Conservation (phyloP, 192 early-diverging fungal species). For the Lunasporangiospora selenospora region DNA sequence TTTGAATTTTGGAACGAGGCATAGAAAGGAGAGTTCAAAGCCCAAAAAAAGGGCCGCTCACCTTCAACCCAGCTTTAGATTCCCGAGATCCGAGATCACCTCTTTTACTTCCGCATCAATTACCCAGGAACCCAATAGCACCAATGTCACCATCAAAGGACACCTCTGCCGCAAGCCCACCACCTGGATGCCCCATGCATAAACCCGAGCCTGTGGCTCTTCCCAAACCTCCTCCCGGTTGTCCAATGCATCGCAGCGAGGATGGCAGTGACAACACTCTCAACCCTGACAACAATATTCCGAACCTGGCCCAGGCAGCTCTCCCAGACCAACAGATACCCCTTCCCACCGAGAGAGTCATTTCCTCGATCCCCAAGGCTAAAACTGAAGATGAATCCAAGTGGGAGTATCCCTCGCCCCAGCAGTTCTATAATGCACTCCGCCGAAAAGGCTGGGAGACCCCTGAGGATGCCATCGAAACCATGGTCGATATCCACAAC, state of each 20-base stretch:
- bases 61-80: no score
- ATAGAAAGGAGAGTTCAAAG: no score
- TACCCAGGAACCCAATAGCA: neutral
- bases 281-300: conserved; percentile 95
- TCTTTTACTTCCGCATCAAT: neutral
- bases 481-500: conserved; percentile 98
- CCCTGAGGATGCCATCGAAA: conserved; percentile 81
- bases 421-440: conserved; percentile 90
- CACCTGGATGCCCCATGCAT: conserved; percentile 59
- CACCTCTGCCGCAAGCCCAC: conserved; percentile 46
- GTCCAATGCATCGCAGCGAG: conserved; percentile 54
- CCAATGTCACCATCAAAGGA: conserved; percentile 47
- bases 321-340: conserved; percentile 68
- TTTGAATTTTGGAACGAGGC: no score
- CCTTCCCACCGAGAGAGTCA: conserved; percentile 81
- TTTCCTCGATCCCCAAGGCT: conserved; percentile 83
- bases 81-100: no score
- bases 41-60: no score
- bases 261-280: conserved; percentile 51
- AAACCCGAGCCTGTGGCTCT: conserved; percentile 25
- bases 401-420: conserved; percentile 93
- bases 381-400: conserved; percentile 50
- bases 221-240: conserved; percentile 51
- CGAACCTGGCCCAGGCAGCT: conserved; percentile 72
- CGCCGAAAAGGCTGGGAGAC: conserved; percentile 87